phyloP scores from a whole-genome alignment of 305 asterid genomes.

The Ajuga reptans region DNA sequence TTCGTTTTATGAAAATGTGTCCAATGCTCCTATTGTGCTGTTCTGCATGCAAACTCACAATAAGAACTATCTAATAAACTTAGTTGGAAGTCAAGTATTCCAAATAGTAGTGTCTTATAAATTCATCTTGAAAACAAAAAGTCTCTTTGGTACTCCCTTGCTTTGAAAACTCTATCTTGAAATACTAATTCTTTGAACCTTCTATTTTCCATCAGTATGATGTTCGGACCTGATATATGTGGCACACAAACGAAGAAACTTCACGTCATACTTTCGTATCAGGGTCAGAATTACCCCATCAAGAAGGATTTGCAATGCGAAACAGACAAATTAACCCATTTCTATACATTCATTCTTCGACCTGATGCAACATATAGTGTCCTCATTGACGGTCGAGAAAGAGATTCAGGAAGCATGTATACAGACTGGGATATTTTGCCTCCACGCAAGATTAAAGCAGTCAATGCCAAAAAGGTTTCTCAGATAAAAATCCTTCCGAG shows the following conservation, averaged over 20 bases:
- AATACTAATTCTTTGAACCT: slow-evolving; percentile 20
- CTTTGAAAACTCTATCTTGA: background rate
- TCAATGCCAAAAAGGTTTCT: slow-evolving; percentile 76
- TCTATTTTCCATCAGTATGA: slow-evolving; percentile 35
- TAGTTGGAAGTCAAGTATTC: background rate
- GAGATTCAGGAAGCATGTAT: slow-evolving; percentile 96
- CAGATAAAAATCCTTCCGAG: background rate
- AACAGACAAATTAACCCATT: slow-evolving; percentile 91
- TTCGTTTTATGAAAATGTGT: background rate
- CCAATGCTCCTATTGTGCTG: no score
- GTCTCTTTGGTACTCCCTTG: background rate
- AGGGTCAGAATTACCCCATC: slow-evolving; percentile 93
- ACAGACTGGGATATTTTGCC: slow-evolving; percentile 98
- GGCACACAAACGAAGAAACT: slow-evolving; percentile 94
- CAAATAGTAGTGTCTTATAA: background rate
- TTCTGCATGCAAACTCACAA: background rate
- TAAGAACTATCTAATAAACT: background rate
- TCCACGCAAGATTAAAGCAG: slow-evolving; percentile 78
- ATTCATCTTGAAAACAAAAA: background rate
- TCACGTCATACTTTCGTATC: slow-evolving; percentile 80
- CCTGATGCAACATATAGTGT: slow-evolving; percentile 84
- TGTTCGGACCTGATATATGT: slow-evolving; percentile 97
- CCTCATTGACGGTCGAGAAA: slow-evolving; percentile 84
- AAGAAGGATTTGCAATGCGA: slow-evolving; percentile 93
- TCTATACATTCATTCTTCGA: slow-evolving; percentile 84